phyloP scores from a whole-genome alignment of 345 rosid species.

The Passiflora organensis region DNA sequence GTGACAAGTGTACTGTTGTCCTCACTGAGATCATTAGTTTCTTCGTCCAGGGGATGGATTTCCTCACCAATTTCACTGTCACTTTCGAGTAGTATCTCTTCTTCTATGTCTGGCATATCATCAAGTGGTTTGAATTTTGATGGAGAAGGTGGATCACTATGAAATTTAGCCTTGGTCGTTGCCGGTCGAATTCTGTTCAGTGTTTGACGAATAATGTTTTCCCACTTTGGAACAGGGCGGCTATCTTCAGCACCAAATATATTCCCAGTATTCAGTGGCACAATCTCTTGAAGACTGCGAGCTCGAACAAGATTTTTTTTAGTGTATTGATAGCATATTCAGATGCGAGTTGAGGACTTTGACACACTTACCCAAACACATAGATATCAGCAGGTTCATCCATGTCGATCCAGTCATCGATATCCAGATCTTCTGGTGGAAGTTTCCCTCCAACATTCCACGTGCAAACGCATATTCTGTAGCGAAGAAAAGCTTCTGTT shows the following conservation, averaged over 20 bases:
- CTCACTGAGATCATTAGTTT: conserved; percentile 23
- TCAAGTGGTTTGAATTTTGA: conserved; percentile 66
- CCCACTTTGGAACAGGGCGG: conserved; percentile 79
- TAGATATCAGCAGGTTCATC: conserved; percentile 84
- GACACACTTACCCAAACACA: conserved; percentile 57
- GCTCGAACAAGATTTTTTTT: not conserved
- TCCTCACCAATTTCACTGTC: conserved; percentile 81
- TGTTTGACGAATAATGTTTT: conserved; percentile 70
- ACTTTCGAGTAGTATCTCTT: conserved; percentile 62
- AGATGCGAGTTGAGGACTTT: not conserved
- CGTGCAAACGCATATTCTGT: conserved; percentile 69
- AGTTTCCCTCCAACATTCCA: conserved; percentile 93
- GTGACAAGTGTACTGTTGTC: conserved; percentile 13
- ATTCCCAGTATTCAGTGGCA: conserved; percentile 89
- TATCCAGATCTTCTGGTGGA: conserved; percentile 80
- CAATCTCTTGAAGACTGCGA: conserved; percentile 83
- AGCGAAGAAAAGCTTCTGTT: not conserved
- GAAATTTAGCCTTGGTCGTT: conserved; percentile 46
- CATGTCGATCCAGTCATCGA: conserved; percentile 77
- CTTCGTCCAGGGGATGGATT: conserved; percentile 71
- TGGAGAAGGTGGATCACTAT: conserved; percentile 95
- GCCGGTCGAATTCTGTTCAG: conserved; percentile 54
- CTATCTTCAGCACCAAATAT: conserved; percentile 91
- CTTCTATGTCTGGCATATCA: conserved; percentile 59
- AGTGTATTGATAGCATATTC: not conserved